phyloP scores from a whole-genome alignment of 768 basidiomycete genomes.

The Russula olivacea region DNA sequence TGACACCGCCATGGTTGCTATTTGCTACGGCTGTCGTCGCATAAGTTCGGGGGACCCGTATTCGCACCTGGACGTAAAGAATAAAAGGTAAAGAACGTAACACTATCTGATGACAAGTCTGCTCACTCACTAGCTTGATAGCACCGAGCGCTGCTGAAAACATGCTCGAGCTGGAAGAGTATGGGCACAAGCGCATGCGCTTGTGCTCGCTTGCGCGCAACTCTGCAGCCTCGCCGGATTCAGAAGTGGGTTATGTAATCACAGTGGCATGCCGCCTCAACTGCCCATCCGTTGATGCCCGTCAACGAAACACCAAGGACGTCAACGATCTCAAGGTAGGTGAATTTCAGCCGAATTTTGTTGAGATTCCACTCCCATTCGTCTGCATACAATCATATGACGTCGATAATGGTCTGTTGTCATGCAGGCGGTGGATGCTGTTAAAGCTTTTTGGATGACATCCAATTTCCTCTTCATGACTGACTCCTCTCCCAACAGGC shows the following conservation, averaged over 20 bases:
- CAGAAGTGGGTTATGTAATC: conserved; percentile 7
- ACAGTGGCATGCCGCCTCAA: not conserved
- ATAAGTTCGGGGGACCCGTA: conserved; percentile 19
- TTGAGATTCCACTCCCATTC: not conserved
- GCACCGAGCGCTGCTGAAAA: conserved; percentile 3
- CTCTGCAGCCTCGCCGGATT: not conserved
- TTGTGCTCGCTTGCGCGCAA: not conserved
- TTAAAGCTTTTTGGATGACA: conserved; percentile 36
- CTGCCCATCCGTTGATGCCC: not conserved
- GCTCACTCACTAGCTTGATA: conserved; percentile 7
- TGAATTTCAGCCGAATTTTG: conserved; percentile 31
- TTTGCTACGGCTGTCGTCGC: conserved; percentile 19
- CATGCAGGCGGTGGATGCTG: conserved; percentile 38
- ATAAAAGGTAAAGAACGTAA: not conserved
- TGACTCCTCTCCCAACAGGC: conserved; percentile 20
- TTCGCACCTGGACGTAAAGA: conserved; percentile 1
- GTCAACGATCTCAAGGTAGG: conserved; percentile 35
- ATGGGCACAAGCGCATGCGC: too few relatives aligned
- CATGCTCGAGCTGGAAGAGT: not conserved
- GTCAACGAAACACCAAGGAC: conserved; percentile 26
- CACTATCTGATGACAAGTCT: not conserved
- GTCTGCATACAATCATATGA: conserved; percentile 1
- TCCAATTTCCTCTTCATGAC: conserved; percentile 12
- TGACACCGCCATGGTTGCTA: not conserved
- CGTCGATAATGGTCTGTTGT: conserved; percentile 4